phyloP scores from a whole-genome alignment of 2,329 filamentous ascomycete genomes.

The Coniella vitis region DNA sequence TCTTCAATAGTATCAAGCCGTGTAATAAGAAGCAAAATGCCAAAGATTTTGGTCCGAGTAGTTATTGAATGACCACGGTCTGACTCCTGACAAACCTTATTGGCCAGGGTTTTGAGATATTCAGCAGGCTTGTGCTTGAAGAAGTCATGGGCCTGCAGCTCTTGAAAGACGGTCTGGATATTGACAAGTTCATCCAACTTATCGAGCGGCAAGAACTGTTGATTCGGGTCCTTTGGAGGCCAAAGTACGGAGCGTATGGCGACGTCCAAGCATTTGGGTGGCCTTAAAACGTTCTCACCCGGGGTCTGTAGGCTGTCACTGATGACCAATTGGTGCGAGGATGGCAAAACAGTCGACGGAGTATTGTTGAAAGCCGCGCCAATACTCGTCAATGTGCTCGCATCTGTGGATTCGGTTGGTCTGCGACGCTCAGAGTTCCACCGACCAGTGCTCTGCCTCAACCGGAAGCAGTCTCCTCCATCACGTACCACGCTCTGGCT shows the following conservation, averaged over 20 bases:
- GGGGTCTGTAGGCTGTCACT: too few relatives aligned
- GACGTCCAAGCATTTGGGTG: too few relatives aligned
- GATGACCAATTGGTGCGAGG: too few relatives aligned
- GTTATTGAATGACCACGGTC: neutral
- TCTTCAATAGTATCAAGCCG: neutral
- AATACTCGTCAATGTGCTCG: neutral
- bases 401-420: neutral
- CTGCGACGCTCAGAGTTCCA: too few relatives aligned
- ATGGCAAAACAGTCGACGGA: too few relatives aligned
- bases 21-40: neutral
- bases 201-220: neutral
- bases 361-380: neutral
- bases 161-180: constrained; percentile 23
- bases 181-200: constrained; percentile 23
- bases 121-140: neutral
- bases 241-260: too few relatives aligned
- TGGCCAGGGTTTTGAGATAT: neutral
- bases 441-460: too few relatives aligned
- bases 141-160: neutral
- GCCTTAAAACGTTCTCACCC: too few relatives aligned
- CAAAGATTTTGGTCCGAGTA: constrained; percentile 5
- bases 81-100: neutral
- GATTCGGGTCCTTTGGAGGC: neutral
- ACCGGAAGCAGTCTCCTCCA: too few relatives aligned
- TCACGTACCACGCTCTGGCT: too few relatives aligned